Evolutionary conservation across 441 rosid species (phyloP).

Genomic region (Biscutella laevigata): DNA sequence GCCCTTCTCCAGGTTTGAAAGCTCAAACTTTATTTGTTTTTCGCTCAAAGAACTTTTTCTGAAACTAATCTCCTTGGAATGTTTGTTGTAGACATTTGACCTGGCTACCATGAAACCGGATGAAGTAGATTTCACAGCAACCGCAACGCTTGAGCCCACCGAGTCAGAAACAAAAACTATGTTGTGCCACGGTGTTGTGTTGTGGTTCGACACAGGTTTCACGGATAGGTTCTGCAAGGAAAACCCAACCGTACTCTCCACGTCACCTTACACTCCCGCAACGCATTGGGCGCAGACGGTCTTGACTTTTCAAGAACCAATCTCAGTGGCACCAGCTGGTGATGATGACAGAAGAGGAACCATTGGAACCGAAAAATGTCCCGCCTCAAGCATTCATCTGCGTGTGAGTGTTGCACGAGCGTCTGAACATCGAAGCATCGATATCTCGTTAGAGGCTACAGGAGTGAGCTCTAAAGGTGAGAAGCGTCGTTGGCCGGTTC

Average conservation of each 20-base stretch:
- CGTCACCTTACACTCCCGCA: slow-evolving; percentile 69
- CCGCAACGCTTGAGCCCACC: slow-evolving; percentile 20
- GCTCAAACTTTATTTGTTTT: neutral
- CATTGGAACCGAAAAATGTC: slow-evolving; percentile 45
- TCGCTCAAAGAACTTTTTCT: neutral
- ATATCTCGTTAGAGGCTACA: slow-evolving; percentile 64
- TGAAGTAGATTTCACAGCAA: slow-evolving; percentile 87
- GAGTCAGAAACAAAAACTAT: slow-evolving; percentile 20
- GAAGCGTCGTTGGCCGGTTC: slow-evolving; percentile 58
- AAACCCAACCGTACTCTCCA: slow-evolving; percentile 57
- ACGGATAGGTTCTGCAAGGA: slow-evolving; percentile 83
- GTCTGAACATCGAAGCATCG: slow-evolving; percentile 71
- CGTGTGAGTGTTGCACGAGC: slow-evolving; percentile 78
- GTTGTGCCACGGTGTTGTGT: slow-evolving; percentile 62
- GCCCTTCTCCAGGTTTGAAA: slow-evolving; percentile 57
- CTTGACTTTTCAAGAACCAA: slow-evolving; percentile 68
- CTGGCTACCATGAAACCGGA: slow-evolving; percentile 69
- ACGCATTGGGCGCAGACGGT: slow-evolving; percentile 94
- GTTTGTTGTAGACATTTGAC: slow-evolving; percentile 54
- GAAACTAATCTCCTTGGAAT: neutral
- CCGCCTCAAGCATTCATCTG: slow-evolving; percentile 50
- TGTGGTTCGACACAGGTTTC: slow-evolving; percentile 92
- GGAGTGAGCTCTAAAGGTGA: slow-evolving; percentile 43
- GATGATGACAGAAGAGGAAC: slow-evolving; percentile 25
- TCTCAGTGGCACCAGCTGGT: slow-evolving; percentile 35